These are phyloP conservation scores for Dimargaris cristalligena DNA, from an alignment of 192 early-diverging fungal species.

Conservation along the genomic window DNA sequence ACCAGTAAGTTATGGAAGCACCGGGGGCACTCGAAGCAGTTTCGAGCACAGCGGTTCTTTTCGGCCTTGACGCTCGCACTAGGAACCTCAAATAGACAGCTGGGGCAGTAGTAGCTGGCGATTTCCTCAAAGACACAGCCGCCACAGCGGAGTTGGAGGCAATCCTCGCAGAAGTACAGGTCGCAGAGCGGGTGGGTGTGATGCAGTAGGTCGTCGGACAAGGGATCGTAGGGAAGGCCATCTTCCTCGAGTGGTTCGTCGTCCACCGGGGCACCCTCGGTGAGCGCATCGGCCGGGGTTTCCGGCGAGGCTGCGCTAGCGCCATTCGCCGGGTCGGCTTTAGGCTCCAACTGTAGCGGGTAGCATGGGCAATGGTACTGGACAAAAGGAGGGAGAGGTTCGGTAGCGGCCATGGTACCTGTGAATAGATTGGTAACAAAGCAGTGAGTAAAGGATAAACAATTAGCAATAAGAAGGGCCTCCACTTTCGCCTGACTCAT, in stretches of 20 bases:
- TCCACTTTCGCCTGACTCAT: no score
- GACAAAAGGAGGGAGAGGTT: neutral
- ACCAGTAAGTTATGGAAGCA: slow-evolving; percentile 68
- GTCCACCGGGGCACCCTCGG: neutral
- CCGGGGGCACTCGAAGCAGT: slow-evolving; percentile 85
- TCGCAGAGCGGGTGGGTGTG: slow-evolving; percentile 35
- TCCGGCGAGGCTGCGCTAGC: neutral
- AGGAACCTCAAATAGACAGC: slow-evolving; percentile 92
- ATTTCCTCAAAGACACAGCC: slow-evolving; percentile 73
- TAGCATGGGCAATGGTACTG: slow-evolving; percentile 8
- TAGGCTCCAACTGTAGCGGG: neutral
- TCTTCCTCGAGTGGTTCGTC: neutral
- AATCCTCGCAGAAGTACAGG: slow-evolving; percentile 82
- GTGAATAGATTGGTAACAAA: no score
- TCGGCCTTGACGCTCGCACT: slow-evolving; percentile 94
- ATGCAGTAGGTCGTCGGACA: neutral
- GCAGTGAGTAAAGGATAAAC: no score
- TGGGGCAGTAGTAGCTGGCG: slow-evolving; percentile 83
- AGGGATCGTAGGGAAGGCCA: neutral
- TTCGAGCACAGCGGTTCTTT: slow-evolving; percentile 80
- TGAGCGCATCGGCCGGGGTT: neutral
- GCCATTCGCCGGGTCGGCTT: neutral
- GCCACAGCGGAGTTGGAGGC: slow-evolving; percentile 62
- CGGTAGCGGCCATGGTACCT: slow-evolving; percentile 3
- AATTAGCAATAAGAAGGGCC: no score